Evolutionary conservation across 768 basidiomycete genomes (phyloP).

Genomic region (Dentipellis fragilis): DNA sequence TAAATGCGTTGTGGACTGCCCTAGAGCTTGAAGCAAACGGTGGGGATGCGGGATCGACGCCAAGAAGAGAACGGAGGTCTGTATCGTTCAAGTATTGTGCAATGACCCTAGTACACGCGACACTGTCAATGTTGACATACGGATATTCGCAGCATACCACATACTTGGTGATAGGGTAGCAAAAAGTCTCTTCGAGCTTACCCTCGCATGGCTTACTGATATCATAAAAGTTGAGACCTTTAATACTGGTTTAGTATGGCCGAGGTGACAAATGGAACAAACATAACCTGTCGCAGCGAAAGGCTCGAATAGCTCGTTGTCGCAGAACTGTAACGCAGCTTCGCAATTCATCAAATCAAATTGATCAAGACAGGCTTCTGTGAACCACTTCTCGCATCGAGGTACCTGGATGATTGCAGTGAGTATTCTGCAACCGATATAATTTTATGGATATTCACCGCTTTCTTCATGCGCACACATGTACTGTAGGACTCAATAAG

Average conservation of each 20-base stretch:
- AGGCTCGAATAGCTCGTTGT: background rate
- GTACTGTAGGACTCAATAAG: background rate
- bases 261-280: background rate
- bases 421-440: background rate
- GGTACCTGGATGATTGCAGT: slow-evolving; percentile 28
- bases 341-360: slow-evolving; percentile 34
- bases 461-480: slow-evolving; percentile 9
- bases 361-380: slow-evolving; percentile 30
- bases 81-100: slow-evolving; percentile 41
- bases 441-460: background rate
- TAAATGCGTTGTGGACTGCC: slow-evolving; percentile 40
- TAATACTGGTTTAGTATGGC: slow-evolving; percentile 21
- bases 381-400: slow-evolving; percentile 31
- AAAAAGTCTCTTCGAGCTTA: slow-evolving; percentile 34
- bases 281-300: background rate
- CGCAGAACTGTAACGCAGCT: slow-evolving; percentile 32
- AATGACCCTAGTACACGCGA: slow-evolving; percentile 48
- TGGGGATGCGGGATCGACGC: slow-evolving; percentile 41
- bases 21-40: slow-evolving; percentile 32
- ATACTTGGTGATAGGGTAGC: slow-evolving; percentile 28
- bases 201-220: slow-evolving; percentile 54
- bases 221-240: slow-evolving; percentile 50
- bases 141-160: background rate
- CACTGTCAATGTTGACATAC: slow-evolving; percentile 22
- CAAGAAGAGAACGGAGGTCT: slow-evolving; percentile 27